phyloP scores from a whole-genome alignment of 2,329 filamentous ascomycete species.

The Hyphodiscus sp. region DNA sequence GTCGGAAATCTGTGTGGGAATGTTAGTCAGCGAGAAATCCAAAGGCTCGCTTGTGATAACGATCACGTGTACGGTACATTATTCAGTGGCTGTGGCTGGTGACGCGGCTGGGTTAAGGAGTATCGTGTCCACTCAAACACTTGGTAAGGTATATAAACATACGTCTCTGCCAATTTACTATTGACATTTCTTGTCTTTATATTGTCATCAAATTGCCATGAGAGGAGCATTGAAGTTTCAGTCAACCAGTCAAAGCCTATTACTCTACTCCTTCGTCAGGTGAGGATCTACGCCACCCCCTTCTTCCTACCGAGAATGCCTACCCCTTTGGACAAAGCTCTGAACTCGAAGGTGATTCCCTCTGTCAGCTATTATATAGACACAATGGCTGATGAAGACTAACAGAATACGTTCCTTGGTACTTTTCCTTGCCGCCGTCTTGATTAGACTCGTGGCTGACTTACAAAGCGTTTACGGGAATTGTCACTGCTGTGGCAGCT shows the following conservation, averaged over 20 bases:
- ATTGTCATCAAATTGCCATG: no score
- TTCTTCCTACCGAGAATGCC: conserved; percentile 46
- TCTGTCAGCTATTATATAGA: not conserved
- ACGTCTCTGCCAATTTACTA: not conserved
- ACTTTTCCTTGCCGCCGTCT: conserved; percentile 15
- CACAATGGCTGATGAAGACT: conserved; percentile 4
- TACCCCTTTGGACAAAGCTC: conserved; percentile 59
- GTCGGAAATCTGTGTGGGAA: conserved; percentile 8
- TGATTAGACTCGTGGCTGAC: conserved; percentile 1
- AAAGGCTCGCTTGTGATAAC: not conserved
- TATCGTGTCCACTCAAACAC: not conserved
- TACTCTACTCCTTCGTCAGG: no score
- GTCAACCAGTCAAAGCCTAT: no score
- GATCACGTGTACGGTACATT: not conserved
- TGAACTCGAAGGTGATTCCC: conserved; percentile 58
- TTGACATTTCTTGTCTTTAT: no score
- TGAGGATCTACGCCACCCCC: not conserved
- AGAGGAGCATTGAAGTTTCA: no score
- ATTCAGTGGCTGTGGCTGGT: conserved; percentile 7
- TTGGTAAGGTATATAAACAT: not conserved
- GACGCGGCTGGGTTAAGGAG: conserved; percentile 2
- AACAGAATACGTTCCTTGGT: conserved; percentile 66
- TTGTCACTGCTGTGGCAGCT: conserved; percentile 72
- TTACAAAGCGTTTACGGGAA: conserved; percentile 64
- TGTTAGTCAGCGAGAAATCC: not conserved